A percentile compares a stretch with the other conserved stretches of the same genome.
These are phyloP conservation scores for Vachellia pachyceras DNA, from an alignment of 306 rosid genomes.

Conservation along the genomic window DNA sequence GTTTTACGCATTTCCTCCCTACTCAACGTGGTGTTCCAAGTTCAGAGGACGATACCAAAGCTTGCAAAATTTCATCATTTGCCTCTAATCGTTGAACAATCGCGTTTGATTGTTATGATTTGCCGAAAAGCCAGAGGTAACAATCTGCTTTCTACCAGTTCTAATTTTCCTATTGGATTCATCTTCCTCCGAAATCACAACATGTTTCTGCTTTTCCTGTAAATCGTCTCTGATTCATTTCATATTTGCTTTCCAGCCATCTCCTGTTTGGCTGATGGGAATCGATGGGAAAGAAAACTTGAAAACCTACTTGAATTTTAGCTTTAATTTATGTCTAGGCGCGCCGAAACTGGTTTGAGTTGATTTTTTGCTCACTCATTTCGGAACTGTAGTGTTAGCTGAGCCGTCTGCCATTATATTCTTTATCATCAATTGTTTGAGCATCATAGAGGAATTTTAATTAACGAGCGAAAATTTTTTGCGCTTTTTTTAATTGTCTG, in stretches of 20 bases:
- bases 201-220: background rate
- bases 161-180: background rate
- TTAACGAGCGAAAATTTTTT: background rate
- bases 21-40: background rate
- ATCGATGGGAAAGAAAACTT: background rate
- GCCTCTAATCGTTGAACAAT: background rate
- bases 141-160: background rate
- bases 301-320: background rate
- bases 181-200: background rate
- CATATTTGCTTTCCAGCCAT: background rate
- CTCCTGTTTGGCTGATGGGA: background rate
- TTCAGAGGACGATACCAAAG: background rate
- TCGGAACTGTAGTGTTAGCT: background rate
- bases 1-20: no score
- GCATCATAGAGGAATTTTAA: background rate
- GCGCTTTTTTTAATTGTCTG: background rate
- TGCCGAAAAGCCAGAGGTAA: background rate
- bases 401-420: background rate
- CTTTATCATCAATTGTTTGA: no score
- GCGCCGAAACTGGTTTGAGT: background rate
- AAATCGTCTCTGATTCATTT: background rate
- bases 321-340: background rate
- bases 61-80: background rate
- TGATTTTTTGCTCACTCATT: background rate
- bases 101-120: no score